Evolutionary conservation across 441 rosid genomes (phyloP).

Genomic region (Gossypium trilobum): DNA sequence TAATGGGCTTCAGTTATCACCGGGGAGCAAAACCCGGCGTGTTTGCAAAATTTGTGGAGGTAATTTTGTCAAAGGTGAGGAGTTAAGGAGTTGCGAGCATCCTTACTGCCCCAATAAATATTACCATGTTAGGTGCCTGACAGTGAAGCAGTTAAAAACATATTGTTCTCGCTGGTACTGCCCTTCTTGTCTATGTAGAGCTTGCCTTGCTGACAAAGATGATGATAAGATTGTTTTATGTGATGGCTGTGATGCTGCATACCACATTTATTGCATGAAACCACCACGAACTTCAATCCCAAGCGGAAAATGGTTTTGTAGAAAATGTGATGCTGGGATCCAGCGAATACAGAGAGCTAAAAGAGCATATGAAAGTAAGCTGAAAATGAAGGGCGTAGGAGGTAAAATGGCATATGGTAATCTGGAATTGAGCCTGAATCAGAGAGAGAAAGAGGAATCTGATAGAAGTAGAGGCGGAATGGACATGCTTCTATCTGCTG

Average conservation of each 20-base stretch:
- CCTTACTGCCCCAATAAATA: slow-evolving; percentile 49
- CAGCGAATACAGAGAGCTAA: slow-evolving; percentile 42
- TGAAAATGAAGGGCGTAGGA: slow-evolving; percentile 19
- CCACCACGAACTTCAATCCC: slow-evolving; percentile 56
- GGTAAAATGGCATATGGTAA: slow-evolving; percentile 15
- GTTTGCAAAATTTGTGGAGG: slow-evolving; percentile 56
- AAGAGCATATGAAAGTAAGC: slow-evolving; percentile 30
- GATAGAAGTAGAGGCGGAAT: slow-evolving; percentile 50
- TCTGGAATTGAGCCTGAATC: slow-evolving; percentile 15
- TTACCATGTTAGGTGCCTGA: slow-evolving; percentile 73
- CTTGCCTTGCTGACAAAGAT: slow-evolving; percentile 62
- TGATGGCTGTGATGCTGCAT: slow-evolving; percentile 85
- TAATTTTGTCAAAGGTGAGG: slow-evolving; percentile 32
- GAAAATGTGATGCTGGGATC: slow-evolving; percentile 48
- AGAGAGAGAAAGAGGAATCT: slow-evolving; percentile 24
- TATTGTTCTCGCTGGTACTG: slow-evolving; percentile 73
- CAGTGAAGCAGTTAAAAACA: slow-evolving; percentile 43
- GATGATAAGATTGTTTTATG: slow-evolving; percentile 71
- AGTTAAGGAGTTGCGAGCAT: slow-evolving; percentile 52
- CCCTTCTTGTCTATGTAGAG: slow-evolving; percentile 84
- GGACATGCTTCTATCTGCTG: slow-evolving; percentile 75
- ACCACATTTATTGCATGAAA: slow-evolving; percentile 70
- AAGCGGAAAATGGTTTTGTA: slow-evolving; percentile 71
- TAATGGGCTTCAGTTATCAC: slow-evolving; percentile 23
- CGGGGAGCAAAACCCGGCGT: slow-evolving; percentile 13